A percentile compares a stretch with the other conserved stretches of the same genome.
Conservation (phyloP, 164 flowering plant genomes). For the Litsea cubeba region DNA sequence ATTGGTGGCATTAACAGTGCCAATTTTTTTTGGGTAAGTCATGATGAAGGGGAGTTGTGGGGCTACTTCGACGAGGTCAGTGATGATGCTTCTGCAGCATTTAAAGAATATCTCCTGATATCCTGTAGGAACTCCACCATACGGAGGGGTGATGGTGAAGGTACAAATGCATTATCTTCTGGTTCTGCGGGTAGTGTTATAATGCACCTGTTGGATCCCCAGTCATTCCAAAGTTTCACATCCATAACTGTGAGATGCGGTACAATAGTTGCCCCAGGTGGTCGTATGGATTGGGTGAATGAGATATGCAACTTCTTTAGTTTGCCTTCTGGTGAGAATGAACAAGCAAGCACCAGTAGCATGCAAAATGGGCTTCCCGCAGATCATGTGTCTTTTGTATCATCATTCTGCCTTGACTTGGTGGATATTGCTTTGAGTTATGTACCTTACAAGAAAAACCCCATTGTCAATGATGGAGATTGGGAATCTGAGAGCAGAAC, state of each 20-base stretch:
- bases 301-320: slow-evolving; percentile 54
- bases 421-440: slow-evolving; percentile 84
- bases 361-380: slow-evolving; percentile 22
- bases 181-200: slow-evolving; percentile 70
- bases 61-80: slow-evolving; percentile 44
- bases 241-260: slow-evolving; percentile 62
- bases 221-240: slow-evolving; percentile 30
- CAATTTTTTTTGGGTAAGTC: slow-evolving; percentile 62
- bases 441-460: slow-evolving; percentile 52
- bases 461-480: slow-evolving; percentile 12
- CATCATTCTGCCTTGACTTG: slow-evolving; percentile 67
- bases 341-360: slow-evolving; percentile 19
- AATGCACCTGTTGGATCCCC: slow-evolving; percentile 54
- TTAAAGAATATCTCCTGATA: slow-evolving; percentile 59
- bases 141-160: slow-evolving; percentile 92
- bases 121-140: slow-evolving; percentile 65
- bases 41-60: slow-evolving; percentile 72
- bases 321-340: slow-evolving; percentile 37
- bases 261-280: slow-evolving; percentile 78
- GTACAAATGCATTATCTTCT: slow-evolving; percentile 78
- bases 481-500: slow-evolving; percentile 18
- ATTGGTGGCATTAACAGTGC: slow-evolving; percentile 60
- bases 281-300: slow-evolving; percentile 88
- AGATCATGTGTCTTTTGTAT: slow-evolving; percentile 17
- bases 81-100: slow-evolving; percentile 16